Evolutionary conservation across 2,329 filamentous ascomycete genomes (phyloP).

Genomic region (Rhynchosporium graminicola): DNA sequence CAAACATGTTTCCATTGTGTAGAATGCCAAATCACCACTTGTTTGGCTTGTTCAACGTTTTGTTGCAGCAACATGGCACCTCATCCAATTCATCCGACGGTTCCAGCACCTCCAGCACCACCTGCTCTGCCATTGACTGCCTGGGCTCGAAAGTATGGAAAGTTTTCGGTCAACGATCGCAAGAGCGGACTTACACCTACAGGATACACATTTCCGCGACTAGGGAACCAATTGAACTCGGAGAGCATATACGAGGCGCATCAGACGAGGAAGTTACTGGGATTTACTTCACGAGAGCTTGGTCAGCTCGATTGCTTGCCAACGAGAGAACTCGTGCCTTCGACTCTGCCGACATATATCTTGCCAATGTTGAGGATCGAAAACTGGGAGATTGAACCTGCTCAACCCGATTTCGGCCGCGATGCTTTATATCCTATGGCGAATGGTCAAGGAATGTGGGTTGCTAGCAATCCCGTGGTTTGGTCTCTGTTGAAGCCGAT

Average conservation of each 20-base stretch:
- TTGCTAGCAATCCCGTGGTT: constrained; percentile 26
- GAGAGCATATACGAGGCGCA: constrained; percentile 1
- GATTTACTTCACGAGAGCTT: constrained; percentile 27
- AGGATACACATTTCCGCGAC: constrained; percentile 4
- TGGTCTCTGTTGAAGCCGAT: constrained; percentile 27
- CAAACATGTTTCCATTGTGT: too few relatives aligned
- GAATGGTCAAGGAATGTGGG: constrained; percentile 20
- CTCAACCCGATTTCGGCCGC: constrained; percentile 12
- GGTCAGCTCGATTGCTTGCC: constrained; percentile 28
- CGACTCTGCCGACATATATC: constrained; percentile 22
- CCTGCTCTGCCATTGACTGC: not conserved
- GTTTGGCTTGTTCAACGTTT: too few relatives aligned
- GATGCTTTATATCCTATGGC: constrained; percentile 24
- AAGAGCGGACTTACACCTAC: constrained; percentile 15
- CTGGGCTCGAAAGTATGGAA: constrained; percentile 17
- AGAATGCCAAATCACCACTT: too few relatives aligned
- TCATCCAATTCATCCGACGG: not conserved
- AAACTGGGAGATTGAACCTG: constrained; percentile 20
- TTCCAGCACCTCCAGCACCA: not conserved
- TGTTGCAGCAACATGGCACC: too few relatives aligned
- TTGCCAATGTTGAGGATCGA: constrained; percentile 18
- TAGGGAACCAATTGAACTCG: not conserved
- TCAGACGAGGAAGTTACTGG: constrained; percentile 18
- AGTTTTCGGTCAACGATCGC: not conserved
- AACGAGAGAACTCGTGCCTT: constrained; percentile 16